A percentile compares a stretch with the other conserved stretches of the same genome.
These are phyloP conservation scores for Rhodotorula babjevae DNA, from an alignment of 768 basidiomycete genomes.

Conservation along the genomic window DNA sequence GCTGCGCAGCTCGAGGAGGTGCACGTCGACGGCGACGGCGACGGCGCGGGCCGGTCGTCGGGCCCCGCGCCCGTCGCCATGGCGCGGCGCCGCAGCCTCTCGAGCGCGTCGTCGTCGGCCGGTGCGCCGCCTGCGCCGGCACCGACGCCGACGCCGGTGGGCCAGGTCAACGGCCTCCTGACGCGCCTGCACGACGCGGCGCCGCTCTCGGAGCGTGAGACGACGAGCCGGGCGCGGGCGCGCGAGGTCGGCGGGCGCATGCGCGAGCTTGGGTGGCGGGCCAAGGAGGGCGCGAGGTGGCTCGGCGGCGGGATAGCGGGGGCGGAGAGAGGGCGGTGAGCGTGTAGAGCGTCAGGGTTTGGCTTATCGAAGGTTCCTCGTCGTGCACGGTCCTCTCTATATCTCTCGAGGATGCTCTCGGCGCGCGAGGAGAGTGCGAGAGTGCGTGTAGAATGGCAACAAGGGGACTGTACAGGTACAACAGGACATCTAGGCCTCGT, in stretches of 20 bases:
- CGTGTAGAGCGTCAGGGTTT: no score
- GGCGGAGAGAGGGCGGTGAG: no score
- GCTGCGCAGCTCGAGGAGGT: constrained; percentile 4
- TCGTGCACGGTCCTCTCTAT: neutral
- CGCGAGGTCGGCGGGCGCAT: neutral
- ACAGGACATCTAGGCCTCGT: no score
- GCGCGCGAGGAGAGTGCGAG: neutral
- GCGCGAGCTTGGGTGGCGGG: constrained; percentile 1
- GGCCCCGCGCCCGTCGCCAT: neutral
- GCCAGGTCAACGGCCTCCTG: neutral
- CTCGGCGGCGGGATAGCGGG: no score
- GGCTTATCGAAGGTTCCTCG: neutral
- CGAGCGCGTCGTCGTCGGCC: no score
- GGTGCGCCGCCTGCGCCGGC: no score
- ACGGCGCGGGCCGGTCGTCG: neutral
- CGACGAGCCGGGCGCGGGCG: neutral
- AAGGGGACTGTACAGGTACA: neutral
- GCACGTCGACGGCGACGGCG: constrained; percentile 9
- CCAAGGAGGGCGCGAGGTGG: neutral
- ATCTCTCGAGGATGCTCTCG: neutral
- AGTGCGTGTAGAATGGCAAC: neutral
- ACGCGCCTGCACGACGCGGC: neutral
- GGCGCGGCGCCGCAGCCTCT: neutral
- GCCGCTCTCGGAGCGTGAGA: neutral
- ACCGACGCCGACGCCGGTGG: neutral